Evolutionary conservation across 371 early-diverging fungal genomes (phyloP).

Genomic region (Ecytonucleospora hepatopenaei): DNA sequence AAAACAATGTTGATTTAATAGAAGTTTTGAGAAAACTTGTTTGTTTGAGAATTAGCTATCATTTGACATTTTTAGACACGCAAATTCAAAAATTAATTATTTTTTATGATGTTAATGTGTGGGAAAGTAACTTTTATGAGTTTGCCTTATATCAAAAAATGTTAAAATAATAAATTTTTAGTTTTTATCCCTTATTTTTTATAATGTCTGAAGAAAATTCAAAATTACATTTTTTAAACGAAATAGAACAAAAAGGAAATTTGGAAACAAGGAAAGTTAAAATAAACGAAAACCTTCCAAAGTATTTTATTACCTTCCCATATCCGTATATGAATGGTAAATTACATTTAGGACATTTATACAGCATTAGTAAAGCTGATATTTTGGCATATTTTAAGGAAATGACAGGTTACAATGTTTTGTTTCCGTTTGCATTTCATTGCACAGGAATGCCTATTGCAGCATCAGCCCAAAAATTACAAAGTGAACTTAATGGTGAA

Average conservation of each 20-base stretch:
- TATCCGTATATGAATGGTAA: constrained; percentile 98
- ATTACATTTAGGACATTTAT: constrained; percentile 93
- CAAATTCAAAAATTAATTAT: no score
- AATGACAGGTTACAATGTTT: constrained; percentile 76
- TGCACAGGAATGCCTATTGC: constrained; percentile 99
- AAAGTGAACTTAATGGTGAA: constrained; percentile 69
- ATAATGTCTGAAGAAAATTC: neutral
- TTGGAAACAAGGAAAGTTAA: neutral
- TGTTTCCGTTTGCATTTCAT: constrained; percentile 97
- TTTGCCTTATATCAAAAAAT: no score
- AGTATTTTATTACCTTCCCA: constrained; percentile 88
- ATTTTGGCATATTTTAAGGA: constrained; percentile 82
- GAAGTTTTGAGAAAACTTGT: no score
- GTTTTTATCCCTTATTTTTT: no score
- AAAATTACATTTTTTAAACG: neutral
- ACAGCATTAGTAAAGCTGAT: constrained; percentile 87
- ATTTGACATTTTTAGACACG: no score
- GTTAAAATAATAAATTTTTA: no score
- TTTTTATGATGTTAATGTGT: no score
- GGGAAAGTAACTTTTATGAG: no score
- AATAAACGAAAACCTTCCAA: constrained; percentile 54
- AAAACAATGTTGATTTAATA: no score
- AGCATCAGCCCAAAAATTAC: constrained; percentile 92
- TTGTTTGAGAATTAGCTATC: no score
- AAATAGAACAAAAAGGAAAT: neutral